Conservation (phyloP, 176 grass and related monocot species). For the Zoysia japonica region DNA sequence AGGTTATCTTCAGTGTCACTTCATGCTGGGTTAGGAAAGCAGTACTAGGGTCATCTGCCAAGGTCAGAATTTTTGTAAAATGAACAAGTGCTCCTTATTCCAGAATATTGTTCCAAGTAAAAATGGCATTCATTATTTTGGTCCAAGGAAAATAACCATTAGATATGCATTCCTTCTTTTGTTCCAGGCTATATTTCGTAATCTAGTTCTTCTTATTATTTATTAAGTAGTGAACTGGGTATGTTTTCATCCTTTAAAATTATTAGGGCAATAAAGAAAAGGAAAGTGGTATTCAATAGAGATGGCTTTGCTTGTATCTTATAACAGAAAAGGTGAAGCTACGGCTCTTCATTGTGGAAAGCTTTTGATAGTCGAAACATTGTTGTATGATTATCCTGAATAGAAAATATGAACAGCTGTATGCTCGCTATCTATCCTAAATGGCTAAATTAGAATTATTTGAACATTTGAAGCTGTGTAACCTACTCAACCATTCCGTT, state of each 20-base stretch:
- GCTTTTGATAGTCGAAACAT: not conserved
- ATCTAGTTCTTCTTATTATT: not conserved
- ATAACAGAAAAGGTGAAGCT: not conserved
- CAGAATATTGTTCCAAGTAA: not conserved
- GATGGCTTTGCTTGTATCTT: not conserved
- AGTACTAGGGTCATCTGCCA: not conserved
- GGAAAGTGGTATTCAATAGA: not conserved
- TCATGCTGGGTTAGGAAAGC: slow-evolving; percentile 22
- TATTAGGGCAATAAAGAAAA: not conserved
- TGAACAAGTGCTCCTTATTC: not conserved
- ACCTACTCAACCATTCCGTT: not conserved
- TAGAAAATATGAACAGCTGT: not conserved
- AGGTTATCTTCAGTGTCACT: slow-evolving; percentile 37
- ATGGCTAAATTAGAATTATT: not conserved
- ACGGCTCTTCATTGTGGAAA: not conserved
- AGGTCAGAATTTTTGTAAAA: not conserved
- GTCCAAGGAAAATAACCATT: not conserved
- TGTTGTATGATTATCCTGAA: not conserved
- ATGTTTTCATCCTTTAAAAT: not conserved
- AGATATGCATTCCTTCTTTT: not conserved
- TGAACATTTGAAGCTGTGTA: not conserved
- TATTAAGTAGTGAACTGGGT: not conserved
- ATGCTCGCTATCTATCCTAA: too few relatives aligned
- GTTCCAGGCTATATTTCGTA: not conserved
- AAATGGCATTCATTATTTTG: not conserved